Evolutionary conservation across 805 yeast species (phyloP), one percentile per base, ranked within the genome.

Genomic region (Kuraishia cidri): DNA sequence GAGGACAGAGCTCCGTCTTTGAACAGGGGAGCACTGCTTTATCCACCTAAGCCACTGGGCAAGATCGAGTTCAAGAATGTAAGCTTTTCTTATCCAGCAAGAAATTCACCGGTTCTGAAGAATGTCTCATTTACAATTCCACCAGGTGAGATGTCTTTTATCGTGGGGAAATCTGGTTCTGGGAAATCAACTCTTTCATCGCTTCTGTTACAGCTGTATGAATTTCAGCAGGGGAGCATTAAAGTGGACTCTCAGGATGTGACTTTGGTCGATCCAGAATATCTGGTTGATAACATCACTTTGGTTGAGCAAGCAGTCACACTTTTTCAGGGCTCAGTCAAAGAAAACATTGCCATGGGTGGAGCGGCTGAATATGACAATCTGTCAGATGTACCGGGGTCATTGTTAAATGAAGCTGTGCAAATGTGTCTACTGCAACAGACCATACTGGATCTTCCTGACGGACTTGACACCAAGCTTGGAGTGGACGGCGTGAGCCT

Each of bases 101-200:
- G 90, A 41, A 58, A 59, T 2, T 52, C 54, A 1, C 54, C 56
- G 2, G 74, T 73, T 0, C 48, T 92, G 11, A 52, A 65, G 1
- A 44, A 67, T 30, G 58, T 80, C 1, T 46, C 52, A n/a, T 36
- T 81, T 17, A 42, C 43, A 2, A 58, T 87, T 23, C 52, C 60
- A 1, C 52, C 70, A 1, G 64, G 69, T 1, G 42, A 56, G 21
- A 47, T 71, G 5, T 73, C 79, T 1, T 90, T 73, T 44, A 54
- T 92, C 4, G 71, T 92, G 26, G 99, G 99, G 1, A 65, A 68
- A 38, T 87, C 97, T 0, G 99, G 99, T 0, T 78, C 88, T 0
- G 98, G 98, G 0, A 92, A 92, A 52, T 90, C 97, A 0, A 81
- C 97, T 0, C 39, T 92, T 2, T 70, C 80, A 0, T 69, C 68